Evolutionary conservation across 768 basidiomycete genomes (phyloP).

Genomic region (Lyophyllum semitale): DNA sequence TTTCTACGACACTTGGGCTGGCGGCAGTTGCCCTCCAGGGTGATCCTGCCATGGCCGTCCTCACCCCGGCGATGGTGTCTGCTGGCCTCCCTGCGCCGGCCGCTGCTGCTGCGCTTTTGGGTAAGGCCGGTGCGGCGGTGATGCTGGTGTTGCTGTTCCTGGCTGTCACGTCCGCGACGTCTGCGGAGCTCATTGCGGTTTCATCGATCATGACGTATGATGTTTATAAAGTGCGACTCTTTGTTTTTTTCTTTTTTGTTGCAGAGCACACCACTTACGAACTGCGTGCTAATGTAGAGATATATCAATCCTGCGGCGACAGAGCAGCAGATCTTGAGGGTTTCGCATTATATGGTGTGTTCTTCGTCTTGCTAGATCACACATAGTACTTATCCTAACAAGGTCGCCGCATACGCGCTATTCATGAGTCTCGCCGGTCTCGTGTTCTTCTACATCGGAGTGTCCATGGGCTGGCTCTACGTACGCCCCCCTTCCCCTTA

Average conservation of each 20-base stretch:
- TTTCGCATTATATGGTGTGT: slow-evolving; percentile 68
- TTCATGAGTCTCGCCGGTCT: slow-evolving; percentile 83
- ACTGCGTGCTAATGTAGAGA: slow-evolving; percentile 37
- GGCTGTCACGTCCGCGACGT: slow-evolving; percentile 83
- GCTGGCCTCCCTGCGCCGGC: slow-evolving; percentile 89
- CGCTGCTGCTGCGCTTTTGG: slow-evolving; percentile 80
- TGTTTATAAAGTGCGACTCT: slow-evolving; percentile 67
- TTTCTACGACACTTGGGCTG: slow-evolving; percentile 87
- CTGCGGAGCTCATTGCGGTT: slow-evolving; percentile 91
- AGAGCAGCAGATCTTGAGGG: slow-evolving; percentile 66
- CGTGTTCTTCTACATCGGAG: slow-evolving; percentile 88
- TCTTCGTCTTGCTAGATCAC: neutral
- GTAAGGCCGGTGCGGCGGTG: slow-evolving; percentile 76
- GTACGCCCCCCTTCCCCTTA: slow-evolving; percentile 41
- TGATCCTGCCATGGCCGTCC: slow-evolving; percentile 52
- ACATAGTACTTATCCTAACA: neutral
- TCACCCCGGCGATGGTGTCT: slow-evolving; percentile 66
- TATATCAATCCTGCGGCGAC: slow-evolving; percentile 85
- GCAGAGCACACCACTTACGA: neutral
- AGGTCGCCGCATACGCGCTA: slow-evolving; percentile 72
- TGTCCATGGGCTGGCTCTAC: slow-evolving; percentile 94
- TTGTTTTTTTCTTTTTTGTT: too few relatives aligned
- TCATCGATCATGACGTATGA: slow-evolving; percentile 85
- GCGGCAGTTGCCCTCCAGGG: slow-evolving; percentile 80
- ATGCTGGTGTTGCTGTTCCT: slow-evolving; percentile 83